These are phyloP conservation scores for Coemansia sp. DNA, from an alignment of 192 early-diverging fungal genomes.

Conservation along the genomic window DNA sequence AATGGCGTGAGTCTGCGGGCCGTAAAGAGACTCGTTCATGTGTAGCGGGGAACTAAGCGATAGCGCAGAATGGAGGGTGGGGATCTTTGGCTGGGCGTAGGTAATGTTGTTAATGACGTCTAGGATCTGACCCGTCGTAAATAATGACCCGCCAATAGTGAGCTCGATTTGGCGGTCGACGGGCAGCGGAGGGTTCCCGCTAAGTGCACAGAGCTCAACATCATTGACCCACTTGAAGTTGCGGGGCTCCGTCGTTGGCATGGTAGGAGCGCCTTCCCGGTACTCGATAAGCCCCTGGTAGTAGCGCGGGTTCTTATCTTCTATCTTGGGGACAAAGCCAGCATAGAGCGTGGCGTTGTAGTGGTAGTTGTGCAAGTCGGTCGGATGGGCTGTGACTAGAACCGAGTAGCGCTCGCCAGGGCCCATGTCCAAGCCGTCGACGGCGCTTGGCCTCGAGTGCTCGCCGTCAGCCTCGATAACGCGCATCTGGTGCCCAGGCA, in stretches of 20 bases:
- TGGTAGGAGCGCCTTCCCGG: background rate
- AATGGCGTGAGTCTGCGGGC: conserved; percentile 57
- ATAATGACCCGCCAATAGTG: conserved; percentile 54
- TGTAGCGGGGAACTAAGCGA: conserved; percentile 50
- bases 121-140: conserved; percentile 55
- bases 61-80: conserved; percentile 61
- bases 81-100: conserved; percentile 60
- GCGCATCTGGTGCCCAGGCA: conserved; percentile 69
- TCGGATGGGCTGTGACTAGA: conserved; percentile 61
- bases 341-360: conserved; percentile 68
- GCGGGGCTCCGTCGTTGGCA: background rate
- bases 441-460: conserved; percentile 51
- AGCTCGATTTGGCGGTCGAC: conserved; percentile 15
- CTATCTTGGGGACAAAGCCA: conserved; percentile 57
- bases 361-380: conserved; percentile 58
- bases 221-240: conserved; percentile 19
- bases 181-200: conserved; percentile 12
- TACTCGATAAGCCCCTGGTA: conserved; percentile 18
- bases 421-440: conserved; percentile 57
- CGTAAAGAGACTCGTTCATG: conserved; percentile 57
- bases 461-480: conserved; percentile 78
- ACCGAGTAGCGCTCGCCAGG: conserved; percentile 77
- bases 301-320: conserved; percentile 45
- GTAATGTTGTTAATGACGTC: conserved; percentile 56
- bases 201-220: conserved; percentile 7